phyloP scores from a whole-genome alignment of 495 filamentous ascomycete species.

The Parachaetomium inaequale region DNA sequence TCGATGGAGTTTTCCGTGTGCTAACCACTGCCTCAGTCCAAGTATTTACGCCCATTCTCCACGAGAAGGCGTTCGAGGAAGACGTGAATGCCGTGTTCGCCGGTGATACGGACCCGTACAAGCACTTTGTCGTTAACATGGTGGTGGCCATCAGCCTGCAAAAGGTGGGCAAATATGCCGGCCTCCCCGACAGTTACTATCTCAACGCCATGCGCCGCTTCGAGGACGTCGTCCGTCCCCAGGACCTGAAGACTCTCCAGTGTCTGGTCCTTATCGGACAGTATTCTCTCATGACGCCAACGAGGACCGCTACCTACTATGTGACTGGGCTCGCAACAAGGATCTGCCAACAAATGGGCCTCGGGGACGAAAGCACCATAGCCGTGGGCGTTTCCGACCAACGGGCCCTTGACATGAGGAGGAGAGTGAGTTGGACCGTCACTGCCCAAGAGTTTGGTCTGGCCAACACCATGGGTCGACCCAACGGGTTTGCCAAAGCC shows the following conservation, averaged over 20 bases:
- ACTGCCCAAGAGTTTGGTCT: conserved; percentile 82
- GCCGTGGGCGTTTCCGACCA: conserved; percentile 54
- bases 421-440: conserved; percentile 82
- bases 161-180: conserved; percentile 78
- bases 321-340: conserved; percentile 80
- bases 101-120: conserved; percentile 68
- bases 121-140: conserved; percentile 83
- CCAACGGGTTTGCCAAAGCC: conserved; percentile 73
- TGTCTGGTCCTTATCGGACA: conserved; percentile 82
- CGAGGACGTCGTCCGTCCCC: conserved; percentile 70
- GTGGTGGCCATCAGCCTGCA: conserved; percentile 91
- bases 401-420: conserved; percentile 79
- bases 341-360: conserved; percentile 79
- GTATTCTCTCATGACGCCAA: conserved; percentile 89
- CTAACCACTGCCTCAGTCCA: conserved; percentile 56
- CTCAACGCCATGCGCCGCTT: conserved; percentile 77
- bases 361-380: conserved; percentile 83
- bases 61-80: conserved; percentile 72
- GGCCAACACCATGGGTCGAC: conserved; percentile 78
- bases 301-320: conserved; percentile 84
- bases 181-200: conserved; percentile 88
- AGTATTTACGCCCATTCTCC: conserved; percentile 76
- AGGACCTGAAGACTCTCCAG: conserved; percentile 85
- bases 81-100: conserved; percentile 77
- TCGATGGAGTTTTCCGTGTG: not conserved